Evolutionary conservation across 2,329 filamentous ascomycete species (phyloP).

Genomic region (Trichophyton schoenleinii): DNA sequence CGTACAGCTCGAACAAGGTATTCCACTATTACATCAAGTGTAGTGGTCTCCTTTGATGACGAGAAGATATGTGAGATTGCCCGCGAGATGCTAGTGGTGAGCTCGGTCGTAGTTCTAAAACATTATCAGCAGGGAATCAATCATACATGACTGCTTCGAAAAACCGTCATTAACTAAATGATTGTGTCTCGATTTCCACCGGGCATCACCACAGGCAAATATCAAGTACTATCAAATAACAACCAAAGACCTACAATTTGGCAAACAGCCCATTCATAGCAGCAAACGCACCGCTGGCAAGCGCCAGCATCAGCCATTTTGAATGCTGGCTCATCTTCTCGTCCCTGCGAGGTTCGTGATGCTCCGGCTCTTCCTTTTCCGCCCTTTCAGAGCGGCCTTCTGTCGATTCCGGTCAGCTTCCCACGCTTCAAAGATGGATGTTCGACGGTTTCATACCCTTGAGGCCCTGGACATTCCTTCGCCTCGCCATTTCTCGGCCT

Average conservation of each 20-base stretch:
- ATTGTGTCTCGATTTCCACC: no score
- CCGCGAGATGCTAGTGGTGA: slow-evolving; percentile 42
- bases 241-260: slow-evolving; percentile 40
- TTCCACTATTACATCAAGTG: slow-evolving; percentile 27
- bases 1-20: slow-evolving; percentile 41
- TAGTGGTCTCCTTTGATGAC: slow-evolving; percentile 25
- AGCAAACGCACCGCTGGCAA: slow-evolving; percentile 50
- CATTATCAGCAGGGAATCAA: background rate
- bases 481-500: background rate
- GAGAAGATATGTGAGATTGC: slow-evolving; percentile 36
- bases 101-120: slow-evolving; percentile 46
- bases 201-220: background rate
- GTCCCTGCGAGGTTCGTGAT: background rate
- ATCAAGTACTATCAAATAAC: background rate
- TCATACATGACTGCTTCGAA: no score
- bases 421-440: background rate
- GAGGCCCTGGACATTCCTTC: background rate
- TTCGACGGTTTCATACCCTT: background rate
- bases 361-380: background rate
- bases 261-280: slow-evolving; percentile 56
- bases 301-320: slow-evolving; percentile 43
- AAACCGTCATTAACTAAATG: no score
- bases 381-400: background rate
- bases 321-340: slow-evolving; percentile 10
- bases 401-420: background rate